A percentile compares a stretch with the other conserved stretches of the same genome.
Evolutionary conservation across 1,284 basidiomycete species (phyloP).

Genomic region (Gomphus sp.): DNA sequence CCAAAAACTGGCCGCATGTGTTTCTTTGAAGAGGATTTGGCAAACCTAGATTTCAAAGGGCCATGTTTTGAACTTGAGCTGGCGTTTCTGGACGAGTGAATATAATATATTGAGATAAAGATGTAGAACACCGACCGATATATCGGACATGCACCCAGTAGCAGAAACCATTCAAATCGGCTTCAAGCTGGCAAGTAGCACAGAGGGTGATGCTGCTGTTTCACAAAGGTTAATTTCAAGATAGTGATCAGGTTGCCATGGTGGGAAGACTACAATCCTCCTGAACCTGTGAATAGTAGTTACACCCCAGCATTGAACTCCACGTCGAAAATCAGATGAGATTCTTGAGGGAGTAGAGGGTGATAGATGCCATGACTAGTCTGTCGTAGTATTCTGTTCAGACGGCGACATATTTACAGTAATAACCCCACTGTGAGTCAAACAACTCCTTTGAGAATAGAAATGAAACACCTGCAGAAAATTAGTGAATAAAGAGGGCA

Average conservation of each 20-base stretch:
- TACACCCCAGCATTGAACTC: not conserved
- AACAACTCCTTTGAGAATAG: not conserved
- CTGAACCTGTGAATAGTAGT: not conserved
- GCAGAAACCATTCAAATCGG: not conserved
- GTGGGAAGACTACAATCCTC: not conserved
- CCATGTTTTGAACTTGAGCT: not conserved
- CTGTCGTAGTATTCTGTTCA: no score
- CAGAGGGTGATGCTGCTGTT: not conserved
- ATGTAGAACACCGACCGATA: not conserved
- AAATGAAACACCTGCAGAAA: not conserved
- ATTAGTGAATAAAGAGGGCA: not conserved
- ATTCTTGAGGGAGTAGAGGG: not conserved
- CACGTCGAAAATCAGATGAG: not conserved
- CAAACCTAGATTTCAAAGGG: not conserved
- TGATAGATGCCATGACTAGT: no score
- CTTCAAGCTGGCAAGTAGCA: not conserved
- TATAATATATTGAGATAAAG: not conserved
- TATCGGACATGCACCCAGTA: not conserved
- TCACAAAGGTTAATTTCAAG: not conserved
- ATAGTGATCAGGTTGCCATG: not conserved
- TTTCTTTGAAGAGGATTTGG: not conserved
- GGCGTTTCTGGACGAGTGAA: not conserved
- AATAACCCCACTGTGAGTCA: no score
- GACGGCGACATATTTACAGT: no score
- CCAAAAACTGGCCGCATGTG: not conserved